These are phyloP conservation scores for Penicillium riverlandense DNA, from an alignment of 495 filamentous ascomycete genomes.

Conservation along the genomic window DNA sequence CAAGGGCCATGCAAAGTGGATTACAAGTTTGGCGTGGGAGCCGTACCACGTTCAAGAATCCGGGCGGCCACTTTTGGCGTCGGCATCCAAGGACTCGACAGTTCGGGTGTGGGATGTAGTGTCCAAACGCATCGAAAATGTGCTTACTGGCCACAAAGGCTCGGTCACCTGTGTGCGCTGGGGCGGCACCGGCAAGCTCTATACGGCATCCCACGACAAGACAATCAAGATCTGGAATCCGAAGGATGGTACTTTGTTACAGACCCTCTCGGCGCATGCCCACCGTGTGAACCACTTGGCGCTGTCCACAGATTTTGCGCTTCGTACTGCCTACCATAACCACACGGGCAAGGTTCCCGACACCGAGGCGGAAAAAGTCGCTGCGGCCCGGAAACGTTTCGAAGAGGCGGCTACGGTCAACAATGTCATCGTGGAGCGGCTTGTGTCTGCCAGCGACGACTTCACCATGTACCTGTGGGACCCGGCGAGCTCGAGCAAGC, in stretches of 20 bases:
- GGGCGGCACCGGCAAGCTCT: constrained; percentile 85
- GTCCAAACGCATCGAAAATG: constrained; percentile 67
- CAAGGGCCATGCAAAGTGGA: constrained; percentile 89
- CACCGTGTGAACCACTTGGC: constrained; percentile 97
- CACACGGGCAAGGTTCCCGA: constrained; percentile 66
- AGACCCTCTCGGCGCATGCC: constrained; percentile 74
- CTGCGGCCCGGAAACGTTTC: constrained; percentile 77
- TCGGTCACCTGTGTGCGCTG: constrained; percentile 88
- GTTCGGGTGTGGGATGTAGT: constrained; percentile 84
- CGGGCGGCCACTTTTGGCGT: constrained; percentile 73
- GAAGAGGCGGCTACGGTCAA: constrained; percentile 77
- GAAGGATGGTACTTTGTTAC: constrained; percentile 65
- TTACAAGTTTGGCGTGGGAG: constrained; percentile 85
- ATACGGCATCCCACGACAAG: constrained; percentile 87
- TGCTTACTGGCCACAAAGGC: constrained; percentile 80
- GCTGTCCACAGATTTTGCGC: constrained; percentile 85
- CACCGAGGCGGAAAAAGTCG: constrained; percentile 60
- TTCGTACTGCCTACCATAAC: constrained; percentile 82
- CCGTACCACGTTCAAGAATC: constrained; percentile 80
- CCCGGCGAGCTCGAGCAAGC: constrained; percentile 69
- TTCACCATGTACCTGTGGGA: constrained; percentile 98
- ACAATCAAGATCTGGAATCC: constrained; percentile 89
- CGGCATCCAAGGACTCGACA: constrained; percentile 85
- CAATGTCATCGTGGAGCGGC: constrained; percentile 72
- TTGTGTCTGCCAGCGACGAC: constrained; percentile 90